Base-by-base conservation (phyloP, 495 filamentous ascomycete species). In the Penicillium parvum region DNA sequence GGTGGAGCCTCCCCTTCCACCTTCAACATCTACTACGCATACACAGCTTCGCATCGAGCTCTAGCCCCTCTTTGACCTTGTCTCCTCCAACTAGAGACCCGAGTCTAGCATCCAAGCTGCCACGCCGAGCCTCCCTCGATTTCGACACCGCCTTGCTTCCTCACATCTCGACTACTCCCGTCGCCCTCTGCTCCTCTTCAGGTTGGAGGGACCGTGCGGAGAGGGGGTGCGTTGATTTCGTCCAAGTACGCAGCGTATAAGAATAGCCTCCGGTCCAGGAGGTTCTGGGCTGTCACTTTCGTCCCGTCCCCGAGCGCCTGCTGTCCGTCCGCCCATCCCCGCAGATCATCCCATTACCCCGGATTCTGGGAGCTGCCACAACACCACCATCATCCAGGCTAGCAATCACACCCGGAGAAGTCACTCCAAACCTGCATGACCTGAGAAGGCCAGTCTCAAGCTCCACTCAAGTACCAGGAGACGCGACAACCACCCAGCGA, bases 141-240 rank as follows among this genome's bases (percentile, higher is more conserved):
- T 16, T 23, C 25, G 38, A 33, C 33, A 43, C 34, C 40, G 46
- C 46, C 21, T 49, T 18, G 12, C 22, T 21, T 21, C 25, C 42
- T 38, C 33, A 28, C 39, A 37, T 33, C 26, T 18, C 16, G 22
- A 32, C 12, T 15, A 26, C 23, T 32, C 33, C 22, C 1, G 23
- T 33, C 19, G 22, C 10, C 32, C 8, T 4, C 16, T 23, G 5
- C 20, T 28, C n/a, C 10, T 29, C 45, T 15, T 18, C 37, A 41
- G 43, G 7, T 15, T 19, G 19, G 14, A 45, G 32, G 37, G 38
- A 48, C 37, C 32, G 45, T 48, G 45, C 45, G 37, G 45, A 37
- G 45, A 48, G 27, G 23, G 38, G 45, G 9, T 21, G 17, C 8
- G 27, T 22, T 20, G 14, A 29, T 40, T 7, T 19, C n/a, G n/a